Conservation (phyloP, 805 yeast species). For the Zygotorulaspora chibaensis region DNA sequence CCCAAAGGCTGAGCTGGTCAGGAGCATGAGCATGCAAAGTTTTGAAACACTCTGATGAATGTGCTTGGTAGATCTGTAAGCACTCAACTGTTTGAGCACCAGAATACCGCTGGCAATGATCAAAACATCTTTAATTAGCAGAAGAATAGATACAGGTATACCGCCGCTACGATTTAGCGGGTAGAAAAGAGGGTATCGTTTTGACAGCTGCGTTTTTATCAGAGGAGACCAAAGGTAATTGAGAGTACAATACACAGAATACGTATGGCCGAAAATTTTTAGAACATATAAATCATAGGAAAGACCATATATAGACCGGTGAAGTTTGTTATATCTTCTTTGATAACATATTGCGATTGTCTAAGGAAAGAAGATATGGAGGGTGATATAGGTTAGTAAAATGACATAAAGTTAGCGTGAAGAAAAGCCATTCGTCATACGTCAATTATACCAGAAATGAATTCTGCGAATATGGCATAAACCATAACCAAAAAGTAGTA, state of each 20-base stretch:
- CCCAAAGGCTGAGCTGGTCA: constrained; percentile 9
- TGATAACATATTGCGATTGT: constrained; percentile 23
- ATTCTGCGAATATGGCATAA: constrained; percentile 11
- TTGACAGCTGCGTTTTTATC: constrained; percentile 25
- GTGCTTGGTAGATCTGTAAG: constrained; percentile 34
- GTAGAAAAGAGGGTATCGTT: constrained; percentile 37
- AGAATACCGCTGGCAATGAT: constrained; percentile 13
- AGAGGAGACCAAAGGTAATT: constrained; percentile 26
- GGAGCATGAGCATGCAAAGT: constrained; percentile 8
- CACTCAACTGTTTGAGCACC: constrained; percentile 29
- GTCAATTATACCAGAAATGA: constrained; percentile 8
- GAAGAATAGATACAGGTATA: constrained; percentile 24
- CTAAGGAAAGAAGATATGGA: constrained; percentile 1
- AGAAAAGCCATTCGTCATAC: constrained; percentile 5
- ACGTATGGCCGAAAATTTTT: constrained; percentile 10
- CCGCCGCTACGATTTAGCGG: constrained; percentile 3
- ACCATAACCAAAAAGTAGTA: background rate
- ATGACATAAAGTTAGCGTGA: background rate
- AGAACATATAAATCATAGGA: constrained; percentile 36
- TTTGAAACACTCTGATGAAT: constrained; percentile 38
- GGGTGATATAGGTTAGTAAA: background rate
- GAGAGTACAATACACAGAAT: constrained; percentile 24
- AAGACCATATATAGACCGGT: constrained; percentile 37
- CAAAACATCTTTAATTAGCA: constrained; percentile 20
- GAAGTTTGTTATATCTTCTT: constrained; percentile 25